A percentile compares a stretch with the other conserved stretches of the same genome.
Conservation (phyloP, 306 rosid species). For the Astragalus glycyphyllos region DNA sequence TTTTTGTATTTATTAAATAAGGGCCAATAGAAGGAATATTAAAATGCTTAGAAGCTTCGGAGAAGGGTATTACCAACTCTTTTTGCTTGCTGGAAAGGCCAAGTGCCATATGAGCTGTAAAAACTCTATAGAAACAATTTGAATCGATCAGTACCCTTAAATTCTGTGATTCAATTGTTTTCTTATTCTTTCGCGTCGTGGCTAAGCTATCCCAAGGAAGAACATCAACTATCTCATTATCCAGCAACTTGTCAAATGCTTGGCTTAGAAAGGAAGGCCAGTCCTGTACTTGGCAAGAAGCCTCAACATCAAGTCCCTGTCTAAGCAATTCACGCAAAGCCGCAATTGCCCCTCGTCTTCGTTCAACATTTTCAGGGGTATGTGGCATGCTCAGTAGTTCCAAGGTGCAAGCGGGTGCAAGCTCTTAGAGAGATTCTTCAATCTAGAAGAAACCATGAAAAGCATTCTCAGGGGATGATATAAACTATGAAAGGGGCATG, state of each 20-base stretch:
- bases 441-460: slow-evolving; percentile 63
- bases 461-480: slow-evolving; percentile 35
- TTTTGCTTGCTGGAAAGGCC: slow-evolving; percentile 86
- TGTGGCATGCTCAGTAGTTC: slow-evolving; percentile 82
- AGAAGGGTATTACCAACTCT: slow-evolving; percentile 72
- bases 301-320: slow-evolving; percentile 93
- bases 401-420: slow-evolving; percentile 96
- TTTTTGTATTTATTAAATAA: slow-evolving; percentile 6
- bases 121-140: slow-evolving; percentile 75
- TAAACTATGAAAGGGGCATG: slow-evolving; percentile 31
- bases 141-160: slow-evolving; percentile 83
- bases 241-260: slow-evolving; percentile 74
- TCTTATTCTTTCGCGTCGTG: slow-evolving; percentile 80
- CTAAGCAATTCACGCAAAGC: slow-evolving; percentile 93
- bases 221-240: slow-evolving; percentile 87
- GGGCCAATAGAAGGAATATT: slow-evolving; percentile 18
- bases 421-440: slow-evolving; percentile 98
- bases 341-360: slow-evolving; percentile 89
- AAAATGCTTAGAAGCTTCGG: slow-evolving; percentile 42
- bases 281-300: slow-evolving; percentile 84
- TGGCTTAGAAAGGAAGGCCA: slow-evolving; percentile 94
- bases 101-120: slow-evolving; percentile 81
- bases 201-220: slow-evolving; percentile 90
- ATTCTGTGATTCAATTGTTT: slow-evolving; percentile 93
- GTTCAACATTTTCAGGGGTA: slow-evolving; percentile 70